Evolutionary conservation across 2,329 filamentous ascomycete genomes (phyloP), one percentile per base, ranked within the genome.

Genomic region (Scytalidium lignicola): DNA sequence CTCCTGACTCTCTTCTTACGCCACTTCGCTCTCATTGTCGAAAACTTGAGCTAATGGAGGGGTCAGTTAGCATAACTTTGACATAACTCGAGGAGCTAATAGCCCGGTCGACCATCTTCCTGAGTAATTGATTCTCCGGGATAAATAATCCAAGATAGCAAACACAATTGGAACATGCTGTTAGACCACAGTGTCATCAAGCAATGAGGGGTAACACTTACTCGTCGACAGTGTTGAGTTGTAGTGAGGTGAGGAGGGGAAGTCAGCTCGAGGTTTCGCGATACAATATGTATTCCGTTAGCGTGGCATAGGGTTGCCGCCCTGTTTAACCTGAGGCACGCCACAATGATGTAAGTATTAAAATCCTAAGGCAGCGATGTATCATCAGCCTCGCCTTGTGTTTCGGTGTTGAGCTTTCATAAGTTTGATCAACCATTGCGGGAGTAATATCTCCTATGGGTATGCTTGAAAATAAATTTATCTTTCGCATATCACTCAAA

Each of bases 1-100:
- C 93, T 86, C 70, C 93, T 84, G 79, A 96, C 91, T 75, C 93
- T 85, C 92, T 99, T 99, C 88, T 99, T 99, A 83, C 92, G 93
- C 93, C 93, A 97, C 83, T 97, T 97, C 73, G 90, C 91, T 93
- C 92, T 80, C 81, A 85, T 83, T 76, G 76, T 55, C 29, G 40
- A 45, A 29, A 28, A 18, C 22, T 28, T 45, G 20, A 43, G 41
- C 23, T 43, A 22, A 43, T 21, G 20, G n/a, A 37, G 23, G 23
- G 23, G 23, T 5, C 5, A 15, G 32, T 37, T 17, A 37, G 32
- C n/a, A 37, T 37, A 17, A 37, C 32, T 37, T 37, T 13, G 5
- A 37, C 15, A 9, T n/a, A 37, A 26, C 23, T 10, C 10, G 23
- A n/a, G n/a, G n/a, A n/a, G n/a, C n/a, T n/a, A n/a, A n/a, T n/a